These are phyloP conservation scores for Nakazawaea anatomiae DNA, from an alignment of 805 yeast species.

Conservation along the genomic window DNA sequence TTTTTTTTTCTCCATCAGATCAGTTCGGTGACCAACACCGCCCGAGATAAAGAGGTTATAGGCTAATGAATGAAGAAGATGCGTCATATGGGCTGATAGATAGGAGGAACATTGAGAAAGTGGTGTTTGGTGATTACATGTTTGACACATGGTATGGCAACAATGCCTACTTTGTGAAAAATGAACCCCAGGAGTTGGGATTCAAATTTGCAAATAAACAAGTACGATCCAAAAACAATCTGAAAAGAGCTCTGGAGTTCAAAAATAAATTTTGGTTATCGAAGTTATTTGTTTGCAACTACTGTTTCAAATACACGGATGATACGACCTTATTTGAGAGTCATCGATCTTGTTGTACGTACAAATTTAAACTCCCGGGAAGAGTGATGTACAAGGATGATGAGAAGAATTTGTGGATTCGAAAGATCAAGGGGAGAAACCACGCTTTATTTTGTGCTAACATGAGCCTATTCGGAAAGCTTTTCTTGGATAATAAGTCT, in stretches of 20 bases:
- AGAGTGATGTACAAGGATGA: conserved; percentile 60
- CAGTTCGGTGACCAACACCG: neutral
- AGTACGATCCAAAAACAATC: conserved; percentile 13
- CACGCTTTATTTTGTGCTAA: conserved; percentile 74
- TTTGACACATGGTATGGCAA: conserved; percentile 88
- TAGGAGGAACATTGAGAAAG: conserved; percentile 55
- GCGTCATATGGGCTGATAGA: conserved; percentile 57
- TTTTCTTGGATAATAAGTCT: conserved; percentile 86
- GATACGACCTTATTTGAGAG: conserved; percentile 31
- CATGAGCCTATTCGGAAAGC: conserved; percentile 76
- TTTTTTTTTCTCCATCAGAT: neutral
- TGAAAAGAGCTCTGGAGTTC: conserved; percentile 16
- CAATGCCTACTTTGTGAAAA: conserved; percentile 60
- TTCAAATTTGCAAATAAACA: conserved; percentile 25
- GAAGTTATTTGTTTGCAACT: conserved; percentile 65
- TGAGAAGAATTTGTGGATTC: conserved; percentile 39
- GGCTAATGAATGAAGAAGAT: conserved; percentile 24
- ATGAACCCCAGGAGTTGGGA: conserved; percentile 40
- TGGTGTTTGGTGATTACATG: conserved; percentile 61
- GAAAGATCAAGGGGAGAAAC: conserved; percentile 61
- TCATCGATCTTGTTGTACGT: conserved; percentile 47
- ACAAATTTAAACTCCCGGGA: conserved; percentile 50
- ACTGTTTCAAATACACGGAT: conserved; percentile 78
- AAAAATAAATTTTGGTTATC: conserved; percentile 43
- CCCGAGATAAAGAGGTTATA: conserved; percentile 14